Conservation (phyloP, 2,329 filamentous ascomycete genomes). For the Cladosporium sp. region DNA sequence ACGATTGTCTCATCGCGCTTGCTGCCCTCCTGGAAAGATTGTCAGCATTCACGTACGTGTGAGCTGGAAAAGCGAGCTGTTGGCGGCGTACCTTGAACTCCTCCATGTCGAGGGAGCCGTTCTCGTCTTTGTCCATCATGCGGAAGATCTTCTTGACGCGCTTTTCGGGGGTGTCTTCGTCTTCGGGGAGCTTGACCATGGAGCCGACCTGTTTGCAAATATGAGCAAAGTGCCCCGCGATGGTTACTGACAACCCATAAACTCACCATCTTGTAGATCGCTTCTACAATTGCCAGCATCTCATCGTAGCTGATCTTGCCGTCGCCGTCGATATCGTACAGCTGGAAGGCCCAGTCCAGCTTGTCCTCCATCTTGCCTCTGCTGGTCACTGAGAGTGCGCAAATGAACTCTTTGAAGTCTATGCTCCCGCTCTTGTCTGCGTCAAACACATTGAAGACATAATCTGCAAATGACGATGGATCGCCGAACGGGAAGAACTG, state of each 20-base stretch:
- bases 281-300: constrained; percentile 98
- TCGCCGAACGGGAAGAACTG: constrained; percentile 99
- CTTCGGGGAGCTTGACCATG: constrained; percentile 98
- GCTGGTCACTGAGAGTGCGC: constrained; percentile 93
- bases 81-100: constrained; percentile 71
- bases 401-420: constrained; percentile 99
- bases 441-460: constrained; percentile 99
- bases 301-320: constrained; percentile 99
- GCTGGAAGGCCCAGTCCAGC: constrained; percentile 97
- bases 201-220: constrained; percentile 74
- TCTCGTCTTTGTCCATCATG: constrained; percentile 99
- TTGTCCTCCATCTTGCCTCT: constrained; percentile 99
- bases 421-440: constrained; percentile 96
- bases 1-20: constrained; percentile 99
- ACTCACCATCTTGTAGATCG: constrained; percentile 97
- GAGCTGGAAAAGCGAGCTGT: not conserved
- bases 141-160: constrained; percentile 96
- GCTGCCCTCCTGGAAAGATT: constrained; percentile 68
- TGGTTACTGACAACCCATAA: not conserved
- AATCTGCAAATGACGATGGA: constrained; percentile 95
- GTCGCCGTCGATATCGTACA: constrained; percentile 98
- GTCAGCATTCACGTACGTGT: constrained; percentile 19
- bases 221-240: not conserved
- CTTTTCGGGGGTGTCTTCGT: constrained; percentile 99
- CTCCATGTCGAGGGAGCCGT: constrained; percentile 91